Evolutionary conservation across 75 land plant species (phyloP).

Genomic region (Chamaecyparis obtusa): DNA sequence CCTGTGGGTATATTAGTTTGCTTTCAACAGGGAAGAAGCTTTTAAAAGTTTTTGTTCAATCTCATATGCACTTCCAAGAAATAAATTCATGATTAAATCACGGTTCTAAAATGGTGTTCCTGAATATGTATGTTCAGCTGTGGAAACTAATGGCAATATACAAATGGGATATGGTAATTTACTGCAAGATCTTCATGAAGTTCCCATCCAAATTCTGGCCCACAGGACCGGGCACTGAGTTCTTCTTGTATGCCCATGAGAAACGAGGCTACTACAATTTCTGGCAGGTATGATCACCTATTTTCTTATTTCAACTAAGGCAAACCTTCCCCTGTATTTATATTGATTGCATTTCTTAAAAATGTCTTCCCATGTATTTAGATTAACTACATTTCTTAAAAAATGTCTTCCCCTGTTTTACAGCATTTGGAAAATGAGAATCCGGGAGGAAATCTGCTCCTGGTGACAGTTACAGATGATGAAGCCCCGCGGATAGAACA

Average conservation of each 20-base stretch:
- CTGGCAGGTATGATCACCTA: conserved; percentile 57
- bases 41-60: not conserved
- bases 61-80: not conserved
- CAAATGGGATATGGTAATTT: too few relatives aligned
- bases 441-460: conserved; percentile 64
- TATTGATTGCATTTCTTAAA: not conserved
- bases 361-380: too few relatives aligned
- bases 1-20: conserved; percentile 45
- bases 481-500: conserved; percentile 72
- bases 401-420: not conserved
- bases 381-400: too few relatives aligned
- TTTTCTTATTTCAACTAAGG: not conserved
- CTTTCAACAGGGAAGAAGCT: too few relatives aligned
- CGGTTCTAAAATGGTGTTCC: conserved; percentile 62
- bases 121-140: conserved; percentile 74
- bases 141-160: conserved; percentile 6
- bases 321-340: not conserved
- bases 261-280: conserved; percentile 77
- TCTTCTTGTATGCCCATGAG: conserved; percentile 69
- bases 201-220: conserved; percentile 55
- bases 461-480: conserved; percentile 79
- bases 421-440: conserved; percentile 82
- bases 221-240: conserved; percentile 56
- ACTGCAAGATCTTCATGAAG: too few relatives aligned
- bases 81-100: conserved; percentile 71